Conservation (phyloP, 1,139 yeast species). For the Scheffersomyces lignicola region DNA sequence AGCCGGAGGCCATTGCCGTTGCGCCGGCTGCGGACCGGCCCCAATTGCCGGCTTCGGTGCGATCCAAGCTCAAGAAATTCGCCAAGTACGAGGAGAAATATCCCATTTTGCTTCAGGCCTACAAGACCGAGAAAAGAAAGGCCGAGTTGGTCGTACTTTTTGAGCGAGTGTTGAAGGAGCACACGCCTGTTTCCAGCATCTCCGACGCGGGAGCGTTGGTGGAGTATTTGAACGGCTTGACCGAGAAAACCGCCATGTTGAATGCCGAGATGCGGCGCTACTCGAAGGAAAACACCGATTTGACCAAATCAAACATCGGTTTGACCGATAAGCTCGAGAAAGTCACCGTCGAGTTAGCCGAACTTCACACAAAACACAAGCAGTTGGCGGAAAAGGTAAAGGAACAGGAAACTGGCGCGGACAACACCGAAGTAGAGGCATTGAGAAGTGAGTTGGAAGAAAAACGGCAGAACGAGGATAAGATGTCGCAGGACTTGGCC, state of each 20-base stretch:
- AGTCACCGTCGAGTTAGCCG: background rate
- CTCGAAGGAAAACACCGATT: conserved; percentile 18
- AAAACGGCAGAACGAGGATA: conserved; percentile 14
- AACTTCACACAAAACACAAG: conserved; percentile 12
- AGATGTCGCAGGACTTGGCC: conserved; percentile 16
- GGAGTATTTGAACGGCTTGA: conserved; percentile 67
- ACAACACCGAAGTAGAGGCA: conserved; percentile 15
- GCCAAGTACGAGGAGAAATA: conserved; percentile 87
- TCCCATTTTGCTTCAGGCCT: conserved; percentile 80
- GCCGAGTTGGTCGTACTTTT: conserved; percentile 61
- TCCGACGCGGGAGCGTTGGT: conserved; percentile 69
- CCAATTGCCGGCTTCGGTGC: conserved; percentile 54
- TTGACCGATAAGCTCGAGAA: conserved; percentile 5
- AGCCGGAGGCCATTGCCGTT: background rate
- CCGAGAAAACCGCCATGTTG: conserved; percentile 59
- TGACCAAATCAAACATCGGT: conserved; percentile 31
- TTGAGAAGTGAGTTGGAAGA: conserved; percentile 12
- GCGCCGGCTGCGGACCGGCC: conserved; percentile 12
- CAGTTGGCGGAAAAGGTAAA: conserved; percentile 4
- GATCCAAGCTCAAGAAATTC: conserved; percentile 70
- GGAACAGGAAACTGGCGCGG: conserved; percentile 11
- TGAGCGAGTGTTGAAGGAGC: conserved; percentile 71
- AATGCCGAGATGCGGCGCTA: conserved; percentile 48
- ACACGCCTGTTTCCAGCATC: conserved; percentile 77
- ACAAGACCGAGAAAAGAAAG: conserved; percentile 74